These are phyloP conservation scores for Aspergillus olivimuriae DNA, from an alignment of 495 filamentous ascomycete species.

Conservation along the genomic window DNA sequence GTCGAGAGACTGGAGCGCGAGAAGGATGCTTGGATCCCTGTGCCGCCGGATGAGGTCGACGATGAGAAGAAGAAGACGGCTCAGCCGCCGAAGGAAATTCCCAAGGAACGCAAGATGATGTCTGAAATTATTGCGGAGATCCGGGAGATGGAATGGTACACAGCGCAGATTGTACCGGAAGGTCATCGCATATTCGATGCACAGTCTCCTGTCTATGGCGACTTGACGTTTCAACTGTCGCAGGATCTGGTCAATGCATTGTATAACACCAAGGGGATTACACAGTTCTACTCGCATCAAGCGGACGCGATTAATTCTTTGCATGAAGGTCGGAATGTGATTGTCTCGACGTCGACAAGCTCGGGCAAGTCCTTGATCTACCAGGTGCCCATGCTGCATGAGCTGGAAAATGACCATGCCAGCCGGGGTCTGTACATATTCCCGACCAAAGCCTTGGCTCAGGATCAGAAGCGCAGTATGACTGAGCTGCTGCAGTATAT, in stretches of 20 bases:
- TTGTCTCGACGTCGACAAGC: slow-evolving; percentile 90
- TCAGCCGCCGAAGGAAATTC: slow-evolving; percentile 59
- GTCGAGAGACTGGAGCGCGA: slow-evolving; percentile 52
- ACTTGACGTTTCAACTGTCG: slow-evolving; percentile 78
- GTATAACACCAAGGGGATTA: slow-evolving; percentile 83
- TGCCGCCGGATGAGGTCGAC: slow-evolving; percentile 39
- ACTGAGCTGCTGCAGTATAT: slow-evolving; percentile 79
- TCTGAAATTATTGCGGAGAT: slow-evolving; percentile 82
- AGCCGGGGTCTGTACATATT: slow-evolving; percentile 96
- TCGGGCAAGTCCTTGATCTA: slow-evolving; percentile 97
- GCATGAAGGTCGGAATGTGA: slow-evolving; percentile 76
- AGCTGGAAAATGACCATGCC: slow-evolving; percentile 68
- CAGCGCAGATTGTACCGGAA: slow-evolving; percentile 86
- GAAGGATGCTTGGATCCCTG: slow-evolving; percentile 40
- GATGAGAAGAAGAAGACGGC: slow-evolving; percentile 38
- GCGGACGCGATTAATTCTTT: slow-evolving; percentile 90
- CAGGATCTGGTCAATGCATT: slow-evolving; percentile 90
- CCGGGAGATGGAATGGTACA: slow-evolving; percentile 78
- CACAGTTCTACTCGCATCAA: slow-evolving; percentile 87
- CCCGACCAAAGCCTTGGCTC: slow-evolving; percentile 93
- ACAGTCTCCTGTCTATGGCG: slow-evolving; percentile 75
- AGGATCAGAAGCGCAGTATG: slow-evolving; percentile 88
- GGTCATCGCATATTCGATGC: slow-evolving; percentile 90
- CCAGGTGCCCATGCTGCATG: slow-evolving; percentile 87
- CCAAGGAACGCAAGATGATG: slow-evolving; percentile 74